Evolutionary conservation across 495 filamentous ascomycete genomes (phyloP), one percentile per base, ranked within the genome.

Genomic region (Hypoxylon subgilvum): DNA sequence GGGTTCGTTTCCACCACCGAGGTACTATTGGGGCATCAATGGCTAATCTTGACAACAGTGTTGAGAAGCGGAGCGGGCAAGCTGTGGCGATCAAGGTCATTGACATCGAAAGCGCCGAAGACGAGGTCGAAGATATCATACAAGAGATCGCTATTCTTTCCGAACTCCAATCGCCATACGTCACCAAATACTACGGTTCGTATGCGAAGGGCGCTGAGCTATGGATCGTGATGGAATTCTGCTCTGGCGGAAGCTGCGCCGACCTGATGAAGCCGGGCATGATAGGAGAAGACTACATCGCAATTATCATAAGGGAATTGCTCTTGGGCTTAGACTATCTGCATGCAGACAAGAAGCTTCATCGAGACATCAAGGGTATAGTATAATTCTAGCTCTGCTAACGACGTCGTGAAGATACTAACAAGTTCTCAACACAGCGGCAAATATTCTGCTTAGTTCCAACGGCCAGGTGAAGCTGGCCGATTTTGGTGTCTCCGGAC

Each of bases 121-220:
- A 99, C 66, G 94, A 99, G 71, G 94, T 99, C 40, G 91, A 96
- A 72, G 94, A 99, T 73, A 97, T 99, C 66, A 96, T 97, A 66
- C 91, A 96, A 66, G 94, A 99, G 72, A 97, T 99, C 61, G 87
- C 91, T 25, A 96, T 99, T 60, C 79, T 99, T 41, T 95, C 93
- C 9, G 94, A 93, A 74, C 86, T 97, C 43, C 88, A 91, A 68
- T 96, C 92, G 19, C 89, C 89, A 6, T 93, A 93, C 68, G 94
- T 99, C 51, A 99, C 94, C 10, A 90, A 94, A 70, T 99, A 99
- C 74, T 88, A 94, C 75, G 92, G 93, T 27, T 97, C 92, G 28
- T 99, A 91, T 70, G 84, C 96, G 53, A 94, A 94, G 63, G 95
- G 95, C 14, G 92, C 90, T 2, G 87, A 97, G 71, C 79, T 99